Evolutionary conservation across 179 eudicot species (phyloP), one percentile per base, ranked within the genome.

Genomic region (Vitellaria paradoxa): DNA sequence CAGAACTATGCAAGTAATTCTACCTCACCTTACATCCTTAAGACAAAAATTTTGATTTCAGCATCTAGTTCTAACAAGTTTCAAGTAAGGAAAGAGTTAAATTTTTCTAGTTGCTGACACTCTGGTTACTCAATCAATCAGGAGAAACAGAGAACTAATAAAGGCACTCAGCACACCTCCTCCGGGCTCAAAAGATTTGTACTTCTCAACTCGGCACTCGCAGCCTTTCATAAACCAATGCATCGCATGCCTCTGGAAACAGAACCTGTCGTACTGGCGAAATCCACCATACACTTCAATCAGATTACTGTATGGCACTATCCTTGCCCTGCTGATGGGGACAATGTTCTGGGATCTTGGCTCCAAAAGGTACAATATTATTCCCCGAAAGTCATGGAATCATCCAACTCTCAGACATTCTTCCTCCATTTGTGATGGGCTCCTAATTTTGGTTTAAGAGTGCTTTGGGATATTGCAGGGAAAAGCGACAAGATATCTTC

Each of bases 211-310:
- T 7, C 85, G 81, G 65, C 89, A 87, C 75, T 85, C 97, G 23
- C 97, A 91, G 61, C 49, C 91, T 13, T 78, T 85, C 72, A 53
- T 79, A 62, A 76, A 82, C 40, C 98, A 94, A 70, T 92, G 86
- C 63, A 70, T 68, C 66, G 96, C 98, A 49, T 94, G 97, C 81
- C 81, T 94, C 14, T 92, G 97, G 98, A 94, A 94, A 82, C 96
- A 89, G 63, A 84, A 86, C 67, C 84, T 90, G 83, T 92, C 97
- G 11, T 94, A 92, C 65, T 94, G 98, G 98, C 81, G 97, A 57
- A 92, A 94, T 82, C 91, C 94, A 3, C 84, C 83, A 76, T 92
- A 92, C 87, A 94, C 88, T 70, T 93, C 91, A 14, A 82, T 91
- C 77, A 82, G 98, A 73, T 80, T 94, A 73, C 72, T 92, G 8